Evolutionary conservation across 1,284 basidiomycete species (phyloP), one percentile per base, ranked within the genome.

Genomic region (Rugosomyces carneus): DNA sequence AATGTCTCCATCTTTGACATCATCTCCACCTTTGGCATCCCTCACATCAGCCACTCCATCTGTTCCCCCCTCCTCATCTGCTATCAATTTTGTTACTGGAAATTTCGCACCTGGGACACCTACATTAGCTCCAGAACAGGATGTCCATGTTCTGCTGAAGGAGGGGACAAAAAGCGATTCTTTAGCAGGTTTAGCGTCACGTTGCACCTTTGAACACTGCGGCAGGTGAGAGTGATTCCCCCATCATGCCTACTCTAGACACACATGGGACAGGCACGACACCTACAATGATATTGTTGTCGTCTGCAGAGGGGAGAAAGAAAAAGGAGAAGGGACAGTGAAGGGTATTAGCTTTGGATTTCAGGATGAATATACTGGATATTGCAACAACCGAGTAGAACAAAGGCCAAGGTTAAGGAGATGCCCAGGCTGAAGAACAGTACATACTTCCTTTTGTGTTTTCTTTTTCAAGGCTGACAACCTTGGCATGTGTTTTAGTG

Each of bases 341-440:
- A 26, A 26, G 10, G 5, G 24, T 26, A 26, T 26, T n/a, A n/a
- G 10, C 5, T 10, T 10, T 26, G 24, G 24, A 26, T 26, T 26
- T 10, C 10, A 5, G 24, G 24, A 26, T 5, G 5, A 10, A 26
- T 10, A 26, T 26, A 5, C 24, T 26, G 24, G 24, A 10, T 10
- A 26, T 26, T 10, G 24, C 10, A 10, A 26, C 10, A 10, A 26
- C 10, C 10, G 24, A 26, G 24, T 5, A 5, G 5, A 10, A 5
- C 24, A 26, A 26, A 26, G 24, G 95, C 93, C n/a, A n/a, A n/a
- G n/a, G n/a, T n/a, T 1, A 73, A 72, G 13, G 90, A 96, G 63
- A 68, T 99, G 47, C 95, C 95, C 0, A 78, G 78, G 56, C 71
- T 94, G 58, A 88, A 84, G 63, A 97, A 96, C 58, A 84, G 88